Percentiles rank a stretch among this genome's conserved stretches.
These are phyloP conservation scores for Trichoderma erinaceum DNA, from an alignment of 495 filamentous ascomycete species.

Conservation along the genomic window DNA sequence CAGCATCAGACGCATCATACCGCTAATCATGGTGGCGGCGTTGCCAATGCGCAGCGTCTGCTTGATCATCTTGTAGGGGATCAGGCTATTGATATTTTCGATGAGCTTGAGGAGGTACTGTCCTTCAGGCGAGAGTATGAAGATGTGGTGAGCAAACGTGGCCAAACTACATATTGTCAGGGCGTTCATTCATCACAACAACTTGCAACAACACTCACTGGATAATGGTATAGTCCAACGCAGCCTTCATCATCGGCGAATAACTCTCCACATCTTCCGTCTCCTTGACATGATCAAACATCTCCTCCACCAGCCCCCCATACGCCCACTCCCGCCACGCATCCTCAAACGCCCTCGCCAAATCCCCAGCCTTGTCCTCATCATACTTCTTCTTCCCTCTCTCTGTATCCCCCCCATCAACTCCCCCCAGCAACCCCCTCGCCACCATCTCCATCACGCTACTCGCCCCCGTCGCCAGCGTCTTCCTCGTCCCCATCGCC, in stretches of 20 bases:
- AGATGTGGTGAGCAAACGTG: constrained; percentile 56
- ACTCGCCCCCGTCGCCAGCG: constrained; percentile 56
- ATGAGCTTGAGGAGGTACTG: constrained; percentile 54
- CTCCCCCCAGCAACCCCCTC: constrained; percentile 48
- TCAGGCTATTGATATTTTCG: constrained; percentile 49
- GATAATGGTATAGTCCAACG: constrained; percentile 52
- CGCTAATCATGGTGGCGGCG: constrained; percentile 62
- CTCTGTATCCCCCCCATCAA: constrained; percentile 23
- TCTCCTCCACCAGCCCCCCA: constrained; percentile 50
- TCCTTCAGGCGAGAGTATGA: constrained; percentile 57
- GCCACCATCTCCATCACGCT: constrained; percentile 54
- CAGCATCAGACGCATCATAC: constrained; percentile 54
- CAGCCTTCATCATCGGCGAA: constrained; percentile 46
- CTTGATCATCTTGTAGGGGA: constrained; percentile 54
- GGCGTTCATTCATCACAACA: neutral
- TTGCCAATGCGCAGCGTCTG: constrained; percentile 62
- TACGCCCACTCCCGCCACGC: constrained; percentile 51
- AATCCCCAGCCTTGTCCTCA: constrained; percentile 43
- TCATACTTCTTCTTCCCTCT: constrained; percentile 40
- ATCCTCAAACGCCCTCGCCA: constrained; percentile 51
- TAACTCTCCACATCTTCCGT: constrained; percentile 52
- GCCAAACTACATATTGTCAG: constrained; percentile 41
- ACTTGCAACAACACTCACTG: constrained; percentile 33
- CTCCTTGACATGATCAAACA: constrained; percentile 49
- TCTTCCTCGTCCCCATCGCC: constrained; percentile 55